Evolutionary conservation across 768 basidiomycete genomes (phyloP), one percentile per base, ranked within the genome.

Genomic region (Macrolepiota dolichaula): DNA sequence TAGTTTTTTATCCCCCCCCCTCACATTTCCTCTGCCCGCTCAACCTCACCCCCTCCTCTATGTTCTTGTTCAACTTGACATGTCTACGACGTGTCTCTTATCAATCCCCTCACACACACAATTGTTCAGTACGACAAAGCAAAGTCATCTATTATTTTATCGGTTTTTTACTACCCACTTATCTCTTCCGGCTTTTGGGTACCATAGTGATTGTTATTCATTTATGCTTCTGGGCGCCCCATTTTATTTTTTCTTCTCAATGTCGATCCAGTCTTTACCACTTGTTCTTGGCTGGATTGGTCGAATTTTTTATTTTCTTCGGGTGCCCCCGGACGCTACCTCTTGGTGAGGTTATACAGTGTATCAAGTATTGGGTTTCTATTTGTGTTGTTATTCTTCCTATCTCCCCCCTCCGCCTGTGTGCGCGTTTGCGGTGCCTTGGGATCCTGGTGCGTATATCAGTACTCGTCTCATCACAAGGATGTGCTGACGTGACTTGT

Each of bases 51-150:
- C 11, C 10, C 22, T 7, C 51, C 37, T 51, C 22, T 53, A 29
- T 29, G 59, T 60, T 53, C 51, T 60, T 60, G 51, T 53, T 46
- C 51, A 46, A 24, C 44, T n/a, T 53, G 22, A 53, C 51, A 60
- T 53, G 51, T 54, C 59, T 27, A 59, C 40, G 57, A 59, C 50
- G 42, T 51, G 57, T 59, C 27, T 32, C 7, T 32, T 3, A 3
- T 7, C 29, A 32, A 32, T 7, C 29, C 29, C n/a, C n/a, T n/a
- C n/a, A n/a, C 29, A 32, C 37, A 15, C 22, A 13, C 51, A 35
- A 29, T 32, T 60, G 59, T 60, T 60, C 37, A 60, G 51, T 60
- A 60, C 35, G 42, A 60, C 29, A 32, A 44, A 60, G 52, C 27
- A 42, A 47, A 52, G 40, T 53, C 57, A 52, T 52, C 46, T 53